Evolutionary conservation across 1,139 yeast species (phyloP).

Genomic region (Geotrichum cucujoidarum): DNA sequence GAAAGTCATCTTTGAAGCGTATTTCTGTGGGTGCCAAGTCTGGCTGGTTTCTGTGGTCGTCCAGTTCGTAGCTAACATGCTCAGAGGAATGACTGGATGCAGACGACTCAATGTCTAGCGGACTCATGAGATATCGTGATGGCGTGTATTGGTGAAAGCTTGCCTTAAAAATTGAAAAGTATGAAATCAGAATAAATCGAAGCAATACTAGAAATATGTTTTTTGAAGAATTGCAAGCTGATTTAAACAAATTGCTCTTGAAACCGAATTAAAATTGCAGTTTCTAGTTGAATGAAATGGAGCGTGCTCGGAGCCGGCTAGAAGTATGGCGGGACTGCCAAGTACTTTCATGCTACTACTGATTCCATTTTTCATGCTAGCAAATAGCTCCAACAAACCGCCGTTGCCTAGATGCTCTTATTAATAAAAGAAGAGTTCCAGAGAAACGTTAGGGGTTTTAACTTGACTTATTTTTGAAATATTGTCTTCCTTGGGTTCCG

Average conservation of each 20-base stretch:
- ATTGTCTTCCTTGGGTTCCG: too few relatives aligned
- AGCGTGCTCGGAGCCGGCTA: too few relatives aligned
- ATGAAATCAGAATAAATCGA: background rate
- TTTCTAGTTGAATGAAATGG: background rate
- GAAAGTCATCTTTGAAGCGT: background rate
- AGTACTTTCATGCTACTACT: too few relatives aligned
- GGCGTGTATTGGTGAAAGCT: background rate
- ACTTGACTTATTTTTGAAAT: too few relatives aligned
- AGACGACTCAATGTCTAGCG: too few relatives aligned
- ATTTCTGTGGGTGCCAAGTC: conserved; percentile 28
- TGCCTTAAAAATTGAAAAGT: background rate
- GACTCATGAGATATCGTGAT: background rate
- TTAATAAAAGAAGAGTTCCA: too few relatives aligned
- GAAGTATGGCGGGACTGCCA: too few relatives aligned
- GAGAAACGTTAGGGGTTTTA: too few relatives aligned
- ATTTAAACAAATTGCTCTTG: background rate
- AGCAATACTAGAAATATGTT: background rate
- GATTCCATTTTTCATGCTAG: too few relatives aligned
- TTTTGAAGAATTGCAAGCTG: background rate
- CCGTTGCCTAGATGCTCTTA: too few relatives aligned
- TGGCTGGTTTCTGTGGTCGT: conserved; percentile 35
- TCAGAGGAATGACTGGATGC: background rate
- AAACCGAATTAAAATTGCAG: background rate
- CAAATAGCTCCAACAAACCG: too few relatives aligned
- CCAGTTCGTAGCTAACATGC: conserved; percentile 20